Conservation (phyloP, 352 stramenopile genomes). For the Thraustochytrium striatum region DNA sequence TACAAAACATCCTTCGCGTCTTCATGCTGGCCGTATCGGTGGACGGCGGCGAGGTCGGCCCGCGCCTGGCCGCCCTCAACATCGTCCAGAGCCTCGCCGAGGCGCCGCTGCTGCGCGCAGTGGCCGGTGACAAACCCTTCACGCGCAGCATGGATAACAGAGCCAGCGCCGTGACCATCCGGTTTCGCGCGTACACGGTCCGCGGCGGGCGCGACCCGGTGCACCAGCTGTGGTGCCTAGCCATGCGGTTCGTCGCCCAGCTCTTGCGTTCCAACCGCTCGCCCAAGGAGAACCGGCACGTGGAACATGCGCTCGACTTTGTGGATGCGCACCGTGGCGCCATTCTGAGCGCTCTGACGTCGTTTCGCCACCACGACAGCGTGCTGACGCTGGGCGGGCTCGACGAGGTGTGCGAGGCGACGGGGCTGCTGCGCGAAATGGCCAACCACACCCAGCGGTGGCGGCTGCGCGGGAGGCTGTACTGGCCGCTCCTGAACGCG, state of each 20-base stretch:
- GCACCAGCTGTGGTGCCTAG: slow-evolving; percentile 27
- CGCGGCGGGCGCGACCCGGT: slow-evolving; percentile 24
- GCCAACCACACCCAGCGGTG: slow-evolving; percentile 35
- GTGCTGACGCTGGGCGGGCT: slow-evolving; percentile 26
- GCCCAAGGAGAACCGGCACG: slow-evolving; percentile 32
- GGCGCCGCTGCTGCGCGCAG: slow-evolving; percentile 13
- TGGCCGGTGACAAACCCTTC: slow-evolving; percentile 35
- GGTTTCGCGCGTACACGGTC: slow-evolving; percentile 35
- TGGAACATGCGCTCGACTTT: slow-evolving; percentile 28
- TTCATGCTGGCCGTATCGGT: not conserved
- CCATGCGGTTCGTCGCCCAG: not conserved
- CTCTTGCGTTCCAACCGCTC: not conserved
- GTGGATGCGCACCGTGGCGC: not conserved
- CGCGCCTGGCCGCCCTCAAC: slow-evolving; percentile 18
- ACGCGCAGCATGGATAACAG: slow-evolving; percentile 19
- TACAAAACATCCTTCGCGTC: slow-evolving; percentile 8
- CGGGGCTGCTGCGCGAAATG: not conserved
- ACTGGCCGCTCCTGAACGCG: slow-evolving; percentile 1
- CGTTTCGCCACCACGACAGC: slow-evolving; percentile 1
- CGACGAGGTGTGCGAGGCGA: not conserved
- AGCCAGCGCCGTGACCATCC: not conserved
- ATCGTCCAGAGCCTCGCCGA: not conserved
- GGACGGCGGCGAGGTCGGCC: not conserved
- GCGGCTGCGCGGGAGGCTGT: slow-evolving; percentile 6
- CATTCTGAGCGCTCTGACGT: not conserved